A percentile compares a stretch with the other conserved stretches of the same genome.
Conservation (phyloP, 352 stramenopile species). For the Pythium insidiosum region DNA sequence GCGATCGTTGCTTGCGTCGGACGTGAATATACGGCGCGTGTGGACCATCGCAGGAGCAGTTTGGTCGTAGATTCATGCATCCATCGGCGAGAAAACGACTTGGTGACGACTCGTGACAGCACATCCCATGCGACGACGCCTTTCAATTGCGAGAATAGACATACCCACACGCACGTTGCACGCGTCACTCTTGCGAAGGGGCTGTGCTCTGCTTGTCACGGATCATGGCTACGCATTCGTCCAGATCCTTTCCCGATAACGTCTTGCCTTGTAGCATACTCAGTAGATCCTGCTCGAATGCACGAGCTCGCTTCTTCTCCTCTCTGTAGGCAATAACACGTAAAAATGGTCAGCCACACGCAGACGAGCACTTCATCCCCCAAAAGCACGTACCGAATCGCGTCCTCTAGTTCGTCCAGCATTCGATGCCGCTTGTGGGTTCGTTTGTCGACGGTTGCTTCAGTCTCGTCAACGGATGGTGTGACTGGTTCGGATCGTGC, state of each 20-base stretch:
- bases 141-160: background rate
- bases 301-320: conserved; percentile 33
- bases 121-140: background rate
- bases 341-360: too few relatives aligned
- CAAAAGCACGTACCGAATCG: conserved; percentile 33
- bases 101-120: background rate
- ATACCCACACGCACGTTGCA: background rate
- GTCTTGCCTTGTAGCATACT: conserved; percentile 51
- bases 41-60: background rate
- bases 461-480: background rate
- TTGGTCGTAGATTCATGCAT: background rate
- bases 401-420: conserved; percentile 28
- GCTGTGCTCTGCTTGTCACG: background rate
- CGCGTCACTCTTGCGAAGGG: background rate
- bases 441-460: conserved; percentile 3
- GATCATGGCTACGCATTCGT: conserved; percentile 22
- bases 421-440: background rate
- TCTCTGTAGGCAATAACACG: too few relatives aligned
- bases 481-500: too few relatives aligned
- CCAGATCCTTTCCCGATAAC: conserved; percentile 33
- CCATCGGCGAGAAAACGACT: background rate
- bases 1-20: too few relatives aligned
- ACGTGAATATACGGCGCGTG: too few relatives aligned
- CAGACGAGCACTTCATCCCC: too few relatives aligned
- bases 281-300: conserved; percentile 45